Evolutionary conservation across 148 eudicot species (phyloP), one percentile per base, ranked within the genome.

Genomic region (Camellia japonica): DNA sequence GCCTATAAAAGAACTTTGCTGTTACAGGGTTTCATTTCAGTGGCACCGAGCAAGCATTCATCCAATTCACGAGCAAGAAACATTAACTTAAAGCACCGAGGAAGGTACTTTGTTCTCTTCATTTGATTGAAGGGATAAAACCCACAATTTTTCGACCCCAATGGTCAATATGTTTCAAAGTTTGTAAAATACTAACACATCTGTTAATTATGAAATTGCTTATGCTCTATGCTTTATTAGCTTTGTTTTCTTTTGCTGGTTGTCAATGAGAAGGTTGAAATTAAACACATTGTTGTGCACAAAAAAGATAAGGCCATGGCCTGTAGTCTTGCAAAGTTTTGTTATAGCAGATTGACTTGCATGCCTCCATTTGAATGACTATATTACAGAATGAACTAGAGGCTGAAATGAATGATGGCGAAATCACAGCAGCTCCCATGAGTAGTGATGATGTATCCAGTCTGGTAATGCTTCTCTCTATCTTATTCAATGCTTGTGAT

Each of bases 331-430:
- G 6, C n/a, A 6, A 9, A 54, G 41, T 19, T 11, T 59, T 59
- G 3, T 15, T 20, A 41, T 58, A 8, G 4, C 7, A 52, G 80
- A 47, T 41, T 78, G 6, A 47, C 51, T 2, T 47, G 51, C 51
- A 47, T 47, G 6, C 51, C 51, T 47, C 6, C 51, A 56, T 30
- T 56, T n/a, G n/a, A n/a, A n/a, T n/a, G n/a, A n/a, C n/a, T n/a
- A n/a, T n/a, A n/a, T 80, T 85, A 76, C 84, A 90, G 91, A 83
- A 78, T 58, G 97, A 88, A 13, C n/a, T 87, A 23, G 98, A 89
- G 81, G 87, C 74, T 19, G 95, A 90, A 80, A 81, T 93, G 80
- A 79, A n/a, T n/a, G n/a, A n/a, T n/a, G n/a, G n/a, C n/a, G n/a
- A n/a, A n/a, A n/a, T n/a, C n/a, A n/a, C n/a, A n/a, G n/a, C n/a